Conservation (phyloP, 139 green algal genomes). For the Diplosphaera chodatii region DNA sequence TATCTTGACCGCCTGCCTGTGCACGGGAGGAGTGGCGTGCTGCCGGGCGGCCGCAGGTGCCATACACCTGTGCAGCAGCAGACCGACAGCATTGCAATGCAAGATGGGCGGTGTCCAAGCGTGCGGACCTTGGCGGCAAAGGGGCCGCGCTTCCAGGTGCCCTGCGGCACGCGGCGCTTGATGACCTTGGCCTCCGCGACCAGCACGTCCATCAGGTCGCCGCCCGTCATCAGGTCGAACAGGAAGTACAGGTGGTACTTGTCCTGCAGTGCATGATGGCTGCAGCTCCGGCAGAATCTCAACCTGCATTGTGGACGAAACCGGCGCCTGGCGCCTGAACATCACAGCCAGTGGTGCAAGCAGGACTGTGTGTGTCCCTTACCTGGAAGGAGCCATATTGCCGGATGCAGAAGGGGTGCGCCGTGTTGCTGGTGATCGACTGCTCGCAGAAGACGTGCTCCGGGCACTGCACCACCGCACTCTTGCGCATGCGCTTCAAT, state of each 20-base stretch:
- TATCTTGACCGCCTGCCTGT: too few relatives aligned
- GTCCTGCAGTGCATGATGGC: too few relatives aligned
- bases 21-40: too few relatives aligned
- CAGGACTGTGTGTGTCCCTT: neutral
- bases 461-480: conserved; percentile 78
- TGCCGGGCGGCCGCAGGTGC: too few relatives aligned
- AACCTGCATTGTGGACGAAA: too few relatives aligned
- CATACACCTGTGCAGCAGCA: too few relatives aligned
- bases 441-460: conserved; percentile 96
- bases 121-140: conserved; percentile 37
- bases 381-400: conserved; percentile 92
- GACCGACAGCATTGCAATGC: too few relatives aligned
- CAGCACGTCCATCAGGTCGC: conserved; percentile 95
- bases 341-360: too few relatives aligned
- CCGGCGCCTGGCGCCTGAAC: too few relatives aligned
- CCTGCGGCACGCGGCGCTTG: conserved; percentile 35
- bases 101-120: too few relatives aligned
- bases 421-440: conserved; percentile 85
- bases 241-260: conserved; percentile 92
- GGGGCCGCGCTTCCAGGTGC: conserved; percentile 37
- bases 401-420: conserved; percentile 91
- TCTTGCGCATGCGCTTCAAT: conserved; percentile 92
- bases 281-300: too few relatives aligned
- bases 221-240: conserved; percentile 89
- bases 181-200: conserved; percentile 85